Percentiles rank a stretch among this genome's conserved stretches.
Conservation (phyloP, 371 early-diverging fungal genomes). For the Rhizopus arrhizus region DNA sequence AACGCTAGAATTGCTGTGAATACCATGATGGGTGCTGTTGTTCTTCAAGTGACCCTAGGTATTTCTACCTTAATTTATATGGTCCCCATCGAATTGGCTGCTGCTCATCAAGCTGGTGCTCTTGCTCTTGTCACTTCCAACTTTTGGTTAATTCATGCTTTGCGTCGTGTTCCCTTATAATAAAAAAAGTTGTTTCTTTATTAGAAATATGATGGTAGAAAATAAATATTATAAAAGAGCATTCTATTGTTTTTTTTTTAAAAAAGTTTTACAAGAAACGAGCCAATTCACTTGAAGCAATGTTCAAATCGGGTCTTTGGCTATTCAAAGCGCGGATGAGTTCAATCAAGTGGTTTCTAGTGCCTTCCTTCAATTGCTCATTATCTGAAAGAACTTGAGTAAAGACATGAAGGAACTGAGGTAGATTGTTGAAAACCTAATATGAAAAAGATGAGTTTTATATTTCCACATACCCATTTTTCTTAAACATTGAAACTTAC, state of each 20-base stretch:
- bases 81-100: constrained; percentile 92
- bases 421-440: constrained; percentile 19
- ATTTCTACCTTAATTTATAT: constrained; percentile 90
- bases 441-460: constrained; percentile 62
- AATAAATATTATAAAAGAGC: constrained; percentile 2
- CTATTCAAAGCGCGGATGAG: constrained; percentile 53
- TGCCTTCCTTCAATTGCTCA: constrained; percentile 56
- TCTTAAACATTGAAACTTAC: constrained; percentile 2
- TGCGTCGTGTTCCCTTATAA: constrained; percentile 64
- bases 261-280: constrained; percentile 33
- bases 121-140: constrained; percentile 83
- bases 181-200: constrained; percentile 1
- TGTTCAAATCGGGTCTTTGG: constrained; percentile 46
- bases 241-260: not conserved
- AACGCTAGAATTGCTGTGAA: constrained; percentile 70
- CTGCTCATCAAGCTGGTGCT: constrained; percentile 95
- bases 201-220: not conserved
- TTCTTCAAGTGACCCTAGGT: constrained; percentile 84
- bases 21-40: constrained; percentile 73
- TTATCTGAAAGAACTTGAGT: constrained; percentile 50
- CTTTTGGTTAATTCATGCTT: constrained; percentile 79
- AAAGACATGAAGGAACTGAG: constrained; percentile 51
- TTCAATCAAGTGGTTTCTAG: constrained; percentile 59
- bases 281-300: constrained; percentile 40
- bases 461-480: constrained; percentile 9